phyloP scores from a whole-genome alignment of 495 filamentous ascomycete species.

The Penicillium coprophilum region DNA sequence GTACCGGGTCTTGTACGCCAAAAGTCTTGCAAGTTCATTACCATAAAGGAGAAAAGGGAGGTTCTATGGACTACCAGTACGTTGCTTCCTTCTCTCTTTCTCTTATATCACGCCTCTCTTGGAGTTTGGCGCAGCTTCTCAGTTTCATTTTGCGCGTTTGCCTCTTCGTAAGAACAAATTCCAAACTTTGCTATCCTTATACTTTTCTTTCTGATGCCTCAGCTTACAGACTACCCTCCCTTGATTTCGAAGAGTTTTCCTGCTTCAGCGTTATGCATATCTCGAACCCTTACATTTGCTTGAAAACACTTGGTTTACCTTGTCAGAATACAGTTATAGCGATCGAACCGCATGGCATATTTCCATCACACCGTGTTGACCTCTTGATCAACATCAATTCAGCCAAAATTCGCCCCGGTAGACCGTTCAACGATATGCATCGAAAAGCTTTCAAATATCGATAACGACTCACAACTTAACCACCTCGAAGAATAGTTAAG shows the following conservation, averaged over 20 bases:
- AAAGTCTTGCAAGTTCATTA: too few species aligned
- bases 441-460: neutral
- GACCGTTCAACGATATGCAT: neutral
- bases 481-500: neutral
- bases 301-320: neutral
- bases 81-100: too few species aligned
- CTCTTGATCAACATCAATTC: neutral
- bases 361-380: neutral
- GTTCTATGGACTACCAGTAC: too few species aligned
- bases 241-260: neutral
- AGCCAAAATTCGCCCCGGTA: neutral
- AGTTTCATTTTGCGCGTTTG: too few species aligned
- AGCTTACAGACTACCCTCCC: too few species aligned
- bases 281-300: neutral
- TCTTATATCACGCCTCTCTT: too few species aligned
- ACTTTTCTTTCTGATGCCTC: too few species aligned
- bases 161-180: too few species aligned
- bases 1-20: too few species aligned
- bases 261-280: neutral
- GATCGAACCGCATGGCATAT: neutral
- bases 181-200: too few species aligned
- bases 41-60: too few species aligned
- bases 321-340: neutral
- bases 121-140: too few species aligned
- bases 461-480: neutral